A percentile compares a stretch with the other conserved stretches of the same genome.
These are phyloP conservation scores for Penicillium verhagenii DNA, from an alignment of 495 filamentous ascomycete species.

Conservation along the genomic window DNA sequence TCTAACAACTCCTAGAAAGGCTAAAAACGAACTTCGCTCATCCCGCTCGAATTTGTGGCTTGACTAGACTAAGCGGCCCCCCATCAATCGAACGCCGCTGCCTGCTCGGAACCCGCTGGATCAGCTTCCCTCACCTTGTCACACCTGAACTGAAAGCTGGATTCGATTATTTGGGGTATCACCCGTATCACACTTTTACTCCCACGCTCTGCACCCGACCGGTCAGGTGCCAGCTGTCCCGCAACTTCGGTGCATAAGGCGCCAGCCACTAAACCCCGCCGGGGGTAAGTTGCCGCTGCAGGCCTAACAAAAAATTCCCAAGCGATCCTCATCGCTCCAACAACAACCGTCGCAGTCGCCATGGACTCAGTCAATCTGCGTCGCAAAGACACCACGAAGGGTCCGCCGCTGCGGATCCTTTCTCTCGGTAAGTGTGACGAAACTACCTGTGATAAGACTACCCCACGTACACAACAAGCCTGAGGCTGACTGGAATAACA, in stretches of 20 bases:
- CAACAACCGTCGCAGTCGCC: constrained; percentile 12
- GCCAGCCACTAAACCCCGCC: constrained; percentile 27
- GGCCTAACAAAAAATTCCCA: constrained; percentile 12
- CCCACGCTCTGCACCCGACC: constrained; percentile 18
- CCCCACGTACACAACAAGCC: not conserved
- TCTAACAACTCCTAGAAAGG: not conserved
- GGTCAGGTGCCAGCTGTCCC: constrained; percentile 23
- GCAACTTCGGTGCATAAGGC: constrained; percentile 29
- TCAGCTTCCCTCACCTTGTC: constrained; percentile 12
- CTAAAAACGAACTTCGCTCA: not conserved
- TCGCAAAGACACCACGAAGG: constrained; percentile 92
- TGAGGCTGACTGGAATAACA: constrained; percentile 35
- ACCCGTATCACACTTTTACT: constrained; percentile 16
- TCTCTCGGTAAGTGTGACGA: constrained; percentile 71
- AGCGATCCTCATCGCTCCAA: constrained; percentile 12
- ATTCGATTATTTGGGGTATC: constrained; percentile 13
- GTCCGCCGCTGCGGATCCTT: constrained; percentile 85
- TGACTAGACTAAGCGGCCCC: constrained; percentile 5
- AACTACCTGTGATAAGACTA: constrained; percentile 7
- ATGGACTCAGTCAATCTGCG: constrained; percentile 46
- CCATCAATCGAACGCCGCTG: constrained; percentile 20
- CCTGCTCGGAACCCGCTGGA: constrained; percentile 14
- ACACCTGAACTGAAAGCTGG: constrained; percentile 6
- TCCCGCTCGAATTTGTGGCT: constrained; percentile 8
- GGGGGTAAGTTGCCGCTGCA: constrained; percentile 27